A percentile compares a stretch with the other conserved stretches of the same genome.
phyloP scores from a whole-genome alignment of 2,329 filamentous ascomycete genomes.

The Colletotrichum tropicicola region DNA sequence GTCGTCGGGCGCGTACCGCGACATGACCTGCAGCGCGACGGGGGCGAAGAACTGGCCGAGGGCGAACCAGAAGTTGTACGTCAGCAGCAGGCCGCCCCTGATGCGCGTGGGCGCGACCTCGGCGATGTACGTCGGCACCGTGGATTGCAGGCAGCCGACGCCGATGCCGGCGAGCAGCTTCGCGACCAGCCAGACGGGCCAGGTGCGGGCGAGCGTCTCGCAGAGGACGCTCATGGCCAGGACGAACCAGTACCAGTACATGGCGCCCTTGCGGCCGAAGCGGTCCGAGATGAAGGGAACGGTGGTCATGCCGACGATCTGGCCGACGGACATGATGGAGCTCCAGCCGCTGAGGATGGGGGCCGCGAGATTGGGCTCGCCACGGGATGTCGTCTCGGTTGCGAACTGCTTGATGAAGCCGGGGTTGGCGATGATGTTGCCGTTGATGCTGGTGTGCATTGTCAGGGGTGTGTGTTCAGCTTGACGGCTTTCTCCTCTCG shows the following conservation, averaged over 20 bases:
- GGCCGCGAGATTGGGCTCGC: slow-evolving; percentile 41
- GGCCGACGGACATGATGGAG: no score
- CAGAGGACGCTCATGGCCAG: no score
- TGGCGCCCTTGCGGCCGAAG: no score
- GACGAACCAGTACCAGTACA: no score
- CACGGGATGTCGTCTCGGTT: slow-evolving; percentile 34
- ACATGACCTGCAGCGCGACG: slow-evolving; percentile 48
- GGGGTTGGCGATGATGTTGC: slow-evolving; percentile 46
- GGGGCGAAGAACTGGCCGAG: slow-evolving; percentile 52
- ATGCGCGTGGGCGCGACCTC: slow-evolving; percentile 51
- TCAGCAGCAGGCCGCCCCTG: slow-evolving; percentile 48
- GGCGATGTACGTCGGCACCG: slow-evolving; percentile 50
- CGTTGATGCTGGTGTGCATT: slow-evolving; percentile 43
- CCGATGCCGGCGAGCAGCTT: slow-evolving; percentile 46
- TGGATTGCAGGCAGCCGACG: slow-evolving; percentile 51
- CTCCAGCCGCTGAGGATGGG: slow-evolving; percentile 47
- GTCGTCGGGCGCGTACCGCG: slow-evolving; percentile 39
- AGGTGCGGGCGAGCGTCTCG: slow-evolving; percentile 45
- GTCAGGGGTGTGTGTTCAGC: not conserved
- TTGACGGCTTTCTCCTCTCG: no score
- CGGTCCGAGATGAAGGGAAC: no score
- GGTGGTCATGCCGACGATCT: no score
- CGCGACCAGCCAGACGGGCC: slow-evolving; percentile 50
- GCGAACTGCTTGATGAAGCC: slow-evolving; percentile 47
- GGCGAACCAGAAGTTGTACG: slow-evolving; percentile 54